Percentiles rank a stretch among this genome's conserved stretches.
These are phyloP conservation scores for Earliella scabrosa DNA, from an alignment of 1,284 basidiomycete species.

Conservation along the genomic window DNA sequence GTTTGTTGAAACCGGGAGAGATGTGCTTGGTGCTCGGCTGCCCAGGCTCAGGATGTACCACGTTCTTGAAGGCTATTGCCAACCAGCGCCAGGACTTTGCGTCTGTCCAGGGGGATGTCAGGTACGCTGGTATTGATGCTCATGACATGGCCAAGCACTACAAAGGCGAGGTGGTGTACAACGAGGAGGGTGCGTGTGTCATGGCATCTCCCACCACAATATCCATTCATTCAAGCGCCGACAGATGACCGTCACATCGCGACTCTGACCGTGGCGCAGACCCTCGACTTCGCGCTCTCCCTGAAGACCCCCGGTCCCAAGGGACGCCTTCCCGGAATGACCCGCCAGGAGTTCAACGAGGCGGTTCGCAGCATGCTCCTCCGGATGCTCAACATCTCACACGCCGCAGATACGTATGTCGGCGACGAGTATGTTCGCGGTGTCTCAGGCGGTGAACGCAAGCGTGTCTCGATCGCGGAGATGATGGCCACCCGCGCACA, in stretches of 20 bases:
- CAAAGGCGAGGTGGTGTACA: slow-evolving; percentile 88
- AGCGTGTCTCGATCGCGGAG: slow-evolving; percentile 88
- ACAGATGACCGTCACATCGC: slow-evolving; percentile 79
- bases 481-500: slow-evolving; percentile 81
- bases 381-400: slow-evolving; percentile 80
- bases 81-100: slow-evolving; percentile 71
- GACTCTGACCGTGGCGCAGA: slow-evolving; percentile 78
- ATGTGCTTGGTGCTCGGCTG: slow-evolving; percentile 76
- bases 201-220: neutral
- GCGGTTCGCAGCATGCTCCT: slow-evolving; percentile 67
- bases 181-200: slow-evolving; percentile 60
- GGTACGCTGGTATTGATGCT: slow-evolving; percentile 75
- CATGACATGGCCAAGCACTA: slow-evolving; percentile 68
- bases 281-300: slow-evolving; percentile 62
- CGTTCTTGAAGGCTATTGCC: slow-evolving; percentile 79
- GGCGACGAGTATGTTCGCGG: slow-evolving; percentile 87
- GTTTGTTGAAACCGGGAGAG: slow-evolving; percentile 68
- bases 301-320: slow-evolving; percentile 72
- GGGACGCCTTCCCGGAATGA: slow-evolving; percentile 70
- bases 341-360: slow-evolving; percentile 60
- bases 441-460: slow-evolving; percentile 85
- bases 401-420: slow-evolving; percentile 78
- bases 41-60: slow-evolving; percentile 83
- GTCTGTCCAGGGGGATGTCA: slow-evolving; percentile 64
- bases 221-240: too few species aligned